Evolutionary conservation across 345 rosid genomes (phyloP), one percentile per base, ranked within the genome.

Genomic region (Salix viminalis): DNA sequence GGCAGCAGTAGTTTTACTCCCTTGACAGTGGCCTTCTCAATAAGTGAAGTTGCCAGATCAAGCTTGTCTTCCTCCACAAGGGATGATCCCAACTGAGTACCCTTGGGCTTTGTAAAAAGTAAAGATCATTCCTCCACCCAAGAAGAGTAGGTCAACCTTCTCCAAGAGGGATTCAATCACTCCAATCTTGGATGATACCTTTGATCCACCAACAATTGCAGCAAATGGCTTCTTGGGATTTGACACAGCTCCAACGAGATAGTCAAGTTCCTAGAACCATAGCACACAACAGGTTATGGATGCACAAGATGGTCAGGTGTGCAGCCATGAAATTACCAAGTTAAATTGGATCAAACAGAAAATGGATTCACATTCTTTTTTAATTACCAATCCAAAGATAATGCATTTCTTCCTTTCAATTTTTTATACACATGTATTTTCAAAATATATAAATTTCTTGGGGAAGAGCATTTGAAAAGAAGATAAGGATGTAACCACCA

Each of bases 121-220:
- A 83, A 79, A 94, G 65, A 91, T 92, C 98, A 94, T 94, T 79
- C 97, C 98, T 80, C 98, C 98, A 77, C 97, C 97, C 30, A 94
- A 85, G 3, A 94, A 68, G 65, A 92, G 92, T 58, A 92, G 87
- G 74, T 94, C 90, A 75, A 90, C 89, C 76, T 88, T 82, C 78
- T 76, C 86, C 69, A 94, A 83, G 62, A 94, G 97, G 7, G 97
- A 94, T 77, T 94, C 97, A 6, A 94, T 91, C 72, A 92, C 98
- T 76, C 97, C 97, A 76, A 92, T 92, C 87, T 94, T 94, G 61
- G 97, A 85, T n/a, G 95, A 94, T 62, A 94, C 98, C 88, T 92
- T 92, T 65, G 98, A 83, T 79, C 97, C 98, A 76, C 98, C 98
- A 42, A 92, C 95, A 80, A 94, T 94, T 65, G 98, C 97, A 65